Conservation (phyloP, 805 yeast genomes). For the Pichia gijzeniarum region DNA sequence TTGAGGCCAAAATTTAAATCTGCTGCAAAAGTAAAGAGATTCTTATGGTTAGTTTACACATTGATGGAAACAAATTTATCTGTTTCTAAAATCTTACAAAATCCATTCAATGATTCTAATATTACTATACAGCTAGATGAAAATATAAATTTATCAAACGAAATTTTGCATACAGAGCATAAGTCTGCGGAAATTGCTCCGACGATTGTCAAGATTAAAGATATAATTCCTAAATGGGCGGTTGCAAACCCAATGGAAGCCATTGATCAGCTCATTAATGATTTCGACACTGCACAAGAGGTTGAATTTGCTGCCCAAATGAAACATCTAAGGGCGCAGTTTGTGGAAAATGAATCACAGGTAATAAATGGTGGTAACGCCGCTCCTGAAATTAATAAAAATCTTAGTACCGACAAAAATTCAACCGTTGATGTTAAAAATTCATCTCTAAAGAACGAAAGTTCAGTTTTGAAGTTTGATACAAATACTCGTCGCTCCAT, state of each 20-base stretch:
- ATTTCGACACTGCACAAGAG: conserved; percentile 44
- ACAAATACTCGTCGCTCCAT: not conserved
- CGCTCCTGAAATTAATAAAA: not conserved
- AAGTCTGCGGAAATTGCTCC: conserved; percentile 17
- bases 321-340: conserved; percentile 37
- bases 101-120: conserved; percentile 27
- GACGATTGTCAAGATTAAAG: conserved; percentile 22
- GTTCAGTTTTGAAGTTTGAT: not conserved
- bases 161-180: conserved; percentile 15
- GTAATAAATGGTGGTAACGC: not conserved
- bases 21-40: conserved; percentile 57
- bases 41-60: conserved; percentile 78
- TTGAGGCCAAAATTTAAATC: conserved; percentile 58
- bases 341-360: conserved; percentile 15
- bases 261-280: conserved; percentile 24
- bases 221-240: conserved; percentile 19
- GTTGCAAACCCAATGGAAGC: not conserved
- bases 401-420: not conserved
- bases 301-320: conserved; percentile 41
- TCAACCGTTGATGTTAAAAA: not conserved
- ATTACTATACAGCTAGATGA: conserved; percentile 1
- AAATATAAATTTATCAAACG: not conserved
- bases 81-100: conserved; percentile 34
- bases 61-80: conserved; percentile 68
- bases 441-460: not conserved